Conservation (phyloP, 1,284 basidiomycete genomes). For the Austroboletus niveus region DNA sequence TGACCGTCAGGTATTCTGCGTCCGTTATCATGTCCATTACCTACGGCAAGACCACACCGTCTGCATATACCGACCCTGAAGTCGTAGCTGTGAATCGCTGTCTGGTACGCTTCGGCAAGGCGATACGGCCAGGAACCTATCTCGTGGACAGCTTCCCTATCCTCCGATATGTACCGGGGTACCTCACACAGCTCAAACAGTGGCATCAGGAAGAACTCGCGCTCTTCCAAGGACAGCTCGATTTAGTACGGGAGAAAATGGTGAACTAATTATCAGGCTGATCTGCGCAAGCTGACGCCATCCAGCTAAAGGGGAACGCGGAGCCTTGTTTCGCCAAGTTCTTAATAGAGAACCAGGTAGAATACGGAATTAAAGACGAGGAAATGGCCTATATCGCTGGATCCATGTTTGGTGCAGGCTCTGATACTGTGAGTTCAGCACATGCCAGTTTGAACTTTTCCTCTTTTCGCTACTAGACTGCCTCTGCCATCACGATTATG, state of each 20-base stretch:
- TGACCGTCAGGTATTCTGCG: conserved; percentile 51
- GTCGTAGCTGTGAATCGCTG: conserved; percentile 10
- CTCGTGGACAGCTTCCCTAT: conserved; percentile 57
- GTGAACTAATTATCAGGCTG: conserved; percentile 29
- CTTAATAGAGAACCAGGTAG: conserved; percentile 20
- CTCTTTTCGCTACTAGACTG: conserved; percentile 3
- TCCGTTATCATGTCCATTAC: conserved; percentile 63
- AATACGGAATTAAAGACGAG: conserved; percentile 10
- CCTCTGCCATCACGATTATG: conserved; percentile 36
- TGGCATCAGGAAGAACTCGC: conserved; percentile 58
- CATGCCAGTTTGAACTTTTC: neutral
- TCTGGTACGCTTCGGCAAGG: conserved; percentile 39
- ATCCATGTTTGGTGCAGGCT: conserved; percentile 41
- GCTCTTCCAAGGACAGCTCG: conserved; percentile 52
- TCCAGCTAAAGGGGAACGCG: conserved; percentile 13
- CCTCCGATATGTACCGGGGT: conserved; percentile 57
- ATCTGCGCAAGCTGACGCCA: neutral
- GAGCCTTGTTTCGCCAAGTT: conserved; percentile 16
- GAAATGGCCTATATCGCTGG: conserved; percentile 37
- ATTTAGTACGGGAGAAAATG: conserved; percentile 43
- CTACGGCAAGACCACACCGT: conserved; percentile 50
- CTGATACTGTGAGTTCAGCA: conserved; percentile 34
- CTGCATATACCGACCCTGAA: conserved; percentile 32
- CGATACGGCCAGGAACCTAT: conserved; percentile 40
- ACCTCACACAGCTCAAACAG: conserved; percentile 48